phyloP scores from a whole-genome alignment of 2,329 filamentous ascomycete species.

The Botrytis byssoidea region DNA sequence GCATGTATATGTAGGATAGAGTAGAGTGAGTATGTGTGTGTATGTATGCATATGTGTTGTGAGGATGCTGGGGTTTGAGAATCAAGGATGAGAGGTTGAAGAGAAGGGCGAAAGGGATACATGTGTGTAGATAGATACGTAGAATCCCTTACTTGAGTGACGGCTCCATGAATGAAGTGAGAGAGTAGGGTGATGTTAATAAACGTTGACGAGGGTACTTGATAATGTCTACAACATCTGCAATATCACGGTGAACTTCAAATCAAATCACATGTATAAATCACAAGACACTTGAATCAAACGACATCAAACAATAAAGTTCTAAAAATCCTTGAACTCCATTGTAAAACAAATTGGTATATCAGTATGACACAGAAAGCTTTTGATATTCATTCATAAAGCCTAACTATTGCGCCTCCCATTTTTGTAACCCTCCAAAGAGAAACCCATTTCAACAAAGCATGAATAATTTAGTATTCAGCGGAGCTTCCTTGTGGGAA shows the following conservation, averaged over 20 bases:
- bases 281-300: not conserved
- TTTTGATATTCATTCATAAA: constrained; percentile 23
- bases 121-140: not conserved
- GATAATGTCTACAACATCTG: not conserved
- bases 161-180: no score
- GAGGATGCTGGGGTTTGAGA: not conserved
- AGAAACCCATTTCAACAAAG: constrained; percentile 14
- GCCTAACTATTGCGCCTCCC: constrained; percentile 20
- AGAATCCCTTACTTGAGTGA: not conserved
- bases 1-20: no score
- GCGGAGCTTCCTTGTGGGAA: constrained; percentile 81
- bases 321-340: constrained; percentile 4
- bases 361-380: constrained; percentile 20
- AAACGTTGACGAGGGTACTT: not conserved
- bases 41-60: not conserved
- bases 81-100: not conserved
- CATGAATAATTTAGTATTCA: constrained; percentile 69
- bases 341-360: constrained; percentile 17
- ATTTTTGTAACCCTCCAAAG: constrained; percentile 12
- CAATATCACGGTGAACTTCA: not conserved
- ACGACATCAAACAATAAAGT: not conserved
- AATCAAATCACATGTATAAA: no score
- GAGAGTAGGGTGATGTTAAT: not conserved
- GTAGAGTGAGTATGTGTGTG: not conserved
- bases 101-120: not conserved